Conservation (phyloP, 306 rosid genomes). For the Amphicarpaea edgeworthii region DNA sequence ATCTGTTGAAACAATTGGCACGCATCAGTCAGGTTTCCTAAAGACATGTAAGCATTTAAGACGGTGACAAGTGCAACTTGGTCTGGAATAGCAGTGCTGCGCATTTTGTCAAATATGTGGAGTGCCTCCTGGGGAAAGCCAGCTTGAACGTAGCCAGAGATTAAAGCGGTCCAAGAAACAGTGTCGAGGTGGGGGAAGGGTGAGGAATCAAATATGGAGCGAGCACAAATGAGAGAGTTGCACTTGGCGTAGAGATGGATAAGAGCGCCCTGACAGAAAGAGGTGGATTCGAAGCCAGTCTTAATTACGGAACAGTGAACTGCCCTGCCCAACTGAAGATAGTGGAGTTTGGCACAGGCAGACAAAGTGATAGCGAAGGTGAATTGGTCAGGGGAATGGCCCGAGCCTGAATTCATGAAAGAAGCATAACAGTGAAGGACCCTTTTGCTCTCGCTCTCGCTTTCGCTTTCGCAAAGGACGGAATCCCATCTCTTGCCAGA, state of each 20-base stretch:
- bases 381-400: background rate
- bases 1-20: slow-evolving; percentile 62
- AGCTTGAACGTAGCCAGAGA: slow-evolving; percentile 65
- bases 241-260: slow-evolving; percentile 77
- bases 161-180: slow-evolving; percentile 71
- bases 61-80: slow-evolving; percentile 68
- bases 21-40: slow-evolving; percentile 59
- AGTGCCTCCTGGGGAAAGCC: slow-evolving; percentile 68
- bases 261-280: slow-evolving; percentile 67
- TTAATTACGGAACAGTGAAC: slow-evolving; percentile 62
- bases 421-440: too few species aligned
- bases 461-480: too few species aligned
- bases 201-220: slow-evolving; percentile 51
- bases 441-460: too few species aligned
- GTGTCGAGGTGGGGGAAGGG: slow-evolving; percentile 48
- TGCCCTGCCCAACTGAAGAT: slow-evolving; percentile 57
- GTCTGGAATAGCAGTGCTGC: slow-evolving; percentile 44
- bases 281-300: slow-evolving; percentile 54
- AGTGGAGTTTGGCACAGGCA: slow-evolving; percentile 60
- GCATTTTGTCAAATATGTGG: slow-evolving; percentile 65
- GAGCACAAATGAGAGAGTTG: slow-evolving; percentile 57
- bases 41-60: slow-evolving; percentile 60
- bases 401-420: too few species aligned
- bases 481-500: slow-evolving; percentile 54
- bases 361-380: slow-evolving; percentile 68